Evolutionary conservation across 108 stramenopile species (phyloP), one percentile per base, ranked within the genome.

Genomic region (Nannochloropsis salina): DNA sequence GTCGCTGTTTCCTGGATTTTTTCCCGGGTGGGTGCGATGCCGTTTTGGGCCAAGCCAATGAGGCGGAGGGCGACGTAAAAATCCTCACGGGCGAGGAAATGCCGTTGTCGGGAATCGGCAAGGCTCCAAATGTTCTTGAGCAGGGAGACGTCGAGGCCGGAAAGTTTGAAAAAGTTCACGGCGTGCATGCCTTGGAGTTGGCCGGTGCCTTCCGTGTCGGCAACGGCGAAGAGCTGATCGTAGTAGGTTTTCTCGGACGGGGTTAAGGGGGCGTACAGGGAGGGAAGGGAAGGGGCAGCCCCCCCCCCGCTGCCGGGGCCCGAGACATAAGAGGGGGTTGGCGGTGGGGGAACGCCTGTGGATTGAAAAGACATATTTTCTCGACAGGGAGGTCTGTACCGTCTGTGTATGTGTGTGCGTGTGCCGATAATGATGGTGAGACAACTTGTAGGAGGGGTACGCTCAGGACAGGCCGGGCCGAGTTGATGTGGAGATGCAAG

Each of bases 51-150:
- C 89, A 89, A 86, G 80, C 85, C 85, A 45, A 98, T 97, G 84
- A 98, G 91, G 87, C 96, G 96, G 96, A 97, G 96, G 11, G 96
- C 96, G 40, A 96, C 88, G 83, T 94, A 95, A 90, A 98, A 98
- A 81, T 97, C 97, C 82, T 94, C 81, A 82, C 86, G 89, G 86
- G 94, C 94, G 89, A 98, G 83, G 91, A 79, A 94, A 89, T 89
- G 95, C 2, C 94, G 92, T 20, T 95, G 96, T 44, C 91, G 91
- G 79, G 92, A 83, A 89, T 94, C 97, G 9, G 93, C 93, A 90
- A 98, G 91, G 84, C 91, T 95, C 97, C 97, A 98, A 51, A 98
- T 93, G 81, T 89, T 82, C 82, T 88, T 88, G 0, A 88, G 86
- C 15, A 85, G n/a, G 21, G 44, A 83, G 41, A 84, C 44, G 5